These are phyloP conservation scores for Boehmeria nivea DNA, from an alignment of 306 rosid species.

Conservation along the genomic window DNA sequence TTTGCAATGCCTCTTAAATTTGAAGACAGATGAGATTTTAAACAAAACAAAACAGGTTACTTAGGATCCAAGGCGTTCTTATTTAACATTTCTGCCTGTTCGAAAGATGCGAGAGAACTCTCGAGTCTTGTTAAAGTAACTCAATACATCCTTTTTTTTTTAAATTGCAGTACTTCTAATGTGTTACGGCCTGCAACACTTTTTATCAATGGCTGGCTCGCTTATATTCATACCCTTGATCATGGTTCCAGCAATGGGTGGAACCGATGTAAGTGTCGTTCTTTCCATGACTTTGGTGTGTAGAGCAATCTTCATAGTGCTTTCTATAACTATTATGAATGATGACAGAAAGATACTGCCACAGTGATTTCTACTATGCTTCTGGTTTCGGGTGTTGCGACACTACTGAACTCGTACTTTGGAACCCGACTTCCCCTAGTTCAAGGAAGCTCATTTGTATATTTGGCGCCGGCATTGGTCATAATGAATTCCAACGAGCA, in stretches of 20 bases:
- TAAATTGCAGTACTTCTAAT: constrained; percentile 61
- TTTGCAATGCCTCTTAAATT: no score
- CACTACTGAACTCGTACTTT: constrained; percentile 72
- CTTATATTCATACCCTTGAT: constrained; percentile 71
- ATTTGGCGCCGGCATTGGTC: constrained; percentile 82
- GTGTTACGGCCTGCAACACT: constrained; percentile 84
- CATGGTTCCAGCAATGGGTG: constrained; percentile 79
- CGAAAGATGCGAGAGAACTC: not conserved
- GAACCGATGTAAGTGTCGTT: constrained; percentile 64
- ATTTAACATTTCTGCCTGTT: not conserved
- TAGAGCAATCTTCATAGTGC: constrained; percentile 5
- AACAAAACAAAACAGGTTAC: no score
- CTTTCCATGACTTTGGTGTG: constrained; percentile 17
- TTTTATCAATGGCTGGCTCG: constrained; percentile 85
- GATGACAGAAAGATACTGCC: constrained; percentile 76
- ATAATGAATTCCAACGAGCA: constrained; percentile 74
- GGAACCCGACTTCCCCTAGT: constrained; percentile 93
- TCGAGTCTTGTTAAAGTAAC: no score
- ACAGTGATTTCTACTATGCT: constrained; percentile 82
- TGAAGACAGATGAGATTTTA: not conserved
- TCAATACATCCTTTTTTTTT: no score
- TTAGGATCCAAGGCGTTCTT: constrained; percentile 5
- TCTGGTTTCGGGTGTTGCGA: constrained; percentile 80
- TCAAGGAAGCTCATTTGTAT: constrained; percentile 95
- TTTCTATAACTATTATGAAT: constrained; percentile 16